These are phyloP conservation scores for Trichoderma brevicompactum DNA, from an alignment of 2,329 filamentous ascomycete species.

Conservation along the genomic window DNA sequence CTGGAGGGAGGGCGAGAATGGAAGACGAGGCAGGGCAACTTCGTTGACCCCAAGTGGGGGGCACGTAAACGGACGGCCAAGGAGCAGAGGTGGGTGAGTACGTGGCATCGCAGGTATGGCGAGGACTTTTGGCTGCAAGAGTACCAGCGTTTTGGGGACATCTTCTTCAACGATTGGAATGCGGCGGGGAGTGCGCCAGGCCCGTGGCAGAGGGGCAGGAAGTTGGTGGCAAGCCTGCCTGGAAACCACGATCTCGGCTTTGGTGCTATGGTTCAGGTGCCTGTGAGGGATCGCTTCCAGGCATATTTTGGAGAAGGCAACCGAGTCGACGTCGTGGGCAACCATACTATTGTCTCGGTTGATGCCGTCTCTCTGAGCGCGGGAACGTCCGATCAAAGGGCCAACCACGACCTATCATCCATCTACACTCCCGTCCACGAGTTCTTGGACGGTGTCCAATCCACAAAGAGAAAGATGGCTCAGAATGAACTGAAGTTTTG, in stretches of 20 bases:
- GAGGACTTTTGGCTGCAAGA: constrained; percentile 85
- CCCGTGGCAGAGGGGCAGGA: constrained; percentile 68
- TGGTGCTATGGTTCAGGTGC: constrained; percentile 77
- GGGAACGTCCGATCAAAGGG: constrained; percentile 55
- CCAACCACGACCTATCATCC: constrained; percentile 55
- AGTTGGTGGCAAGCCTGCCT: constrained; percentile 81
- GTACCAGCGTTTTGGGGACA: constrained; percentile 80
- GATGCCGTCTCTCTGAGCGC: constrained; percentile 90
- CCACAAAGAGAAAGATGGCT: constrained; percentile 68
- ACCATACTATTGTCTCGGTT: constrained; percentile 92
- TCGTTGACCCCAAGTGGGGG: constrained; percentile 64
- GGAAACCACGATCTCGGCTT: constrained; percentile 97
- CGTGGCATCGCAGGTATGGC: constrained; percentile 75
- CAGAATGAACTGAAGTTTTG: constrained; percentile 69
- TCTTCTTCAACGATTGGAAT: constrained; percentile 77
- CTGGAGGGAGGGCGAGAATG: constrained; percentile 97
- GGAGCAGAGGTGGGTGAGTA: constrained; percentile 61
- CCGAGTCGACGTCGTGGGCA: constrained; percentile 86
- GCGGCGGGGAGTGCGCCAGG: constrained; percentile 58
- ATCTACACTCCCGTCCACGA: constrained; percentile 78
- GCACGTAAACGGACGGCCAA: constrained; percentile 51
- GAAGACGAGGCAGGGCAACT: constrained; percentile 69
- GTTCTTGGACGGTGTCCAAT: constrained; percentile 72
- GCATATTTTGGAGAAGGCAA: constrained; percentile 92
- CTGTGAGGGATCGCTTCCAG: constrained; percentile 81